phyloP scores from a whole-genome alignment of 352 stramenopile species.

The Globisporangium spiculum region DNA sequence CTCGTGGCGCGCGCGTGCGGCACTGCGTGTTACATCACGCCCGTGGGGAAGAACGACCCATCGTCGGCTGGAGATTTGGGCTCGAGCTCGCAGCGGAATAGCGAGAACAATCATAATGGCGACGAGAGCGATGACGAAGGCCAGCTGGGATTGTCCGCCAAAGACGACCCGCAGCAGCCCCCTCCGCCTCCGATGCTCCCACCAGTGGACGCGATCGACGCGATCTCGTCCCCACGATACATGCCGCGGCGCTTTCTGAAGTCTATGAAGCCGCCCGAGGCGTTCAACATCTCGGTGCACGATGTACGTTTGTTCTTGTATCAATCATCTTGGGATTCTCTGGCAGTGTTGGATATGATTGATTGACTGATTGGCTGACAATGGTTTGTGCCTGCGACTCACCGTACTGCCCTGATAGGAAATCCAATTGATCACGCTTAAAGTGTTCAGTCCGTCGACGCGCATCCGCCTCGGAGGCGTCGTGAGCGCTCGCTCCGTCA shows the following conservation, averaged over 20 bases:
- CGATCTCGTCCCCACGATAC: conserved; percentile 46
- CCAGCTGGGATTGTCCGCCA: conserved; percentile 13
- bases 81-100: conserved; percentile 14
- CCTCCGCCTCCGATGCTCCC: conserved; percentile 5
- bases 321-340: neutral
- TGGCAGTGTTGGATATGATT: neutral
- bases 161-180: conserved; percentile 30
- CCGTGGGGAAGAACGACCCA: conserved; percentile 56
- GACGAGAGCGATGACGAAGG: conserved; percentile 23
- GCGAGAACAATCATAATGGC: conserved; percentile 33
- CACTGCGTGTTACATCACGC: conserved; percentile 84
- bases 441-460: conserved; percentile 85
- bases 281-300: conserved; percentile 73
- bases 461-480: conserved; percentile 80
- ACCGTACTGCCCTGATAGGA: conserved; percentile 47
- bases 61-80: neutral
- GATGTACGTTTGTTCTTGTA: conserved; percentile 40
- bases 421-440: conserved; percentile 94
- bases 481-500: conserved; percentile 84
- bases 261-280: conserved; percentile 46
- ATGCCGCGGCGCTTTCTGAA: conserved; percentile 53
- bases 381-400: neutral
- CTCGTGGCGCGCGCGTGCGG: conserved; percentile 96
- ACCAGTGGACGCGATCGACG: conserved; percentile 30
- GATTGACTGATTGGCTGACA: neutral